Base-by-base conservation (phyloP, 495 filamentous ascomycete species). In the Neurospora cerealis region DNA sequence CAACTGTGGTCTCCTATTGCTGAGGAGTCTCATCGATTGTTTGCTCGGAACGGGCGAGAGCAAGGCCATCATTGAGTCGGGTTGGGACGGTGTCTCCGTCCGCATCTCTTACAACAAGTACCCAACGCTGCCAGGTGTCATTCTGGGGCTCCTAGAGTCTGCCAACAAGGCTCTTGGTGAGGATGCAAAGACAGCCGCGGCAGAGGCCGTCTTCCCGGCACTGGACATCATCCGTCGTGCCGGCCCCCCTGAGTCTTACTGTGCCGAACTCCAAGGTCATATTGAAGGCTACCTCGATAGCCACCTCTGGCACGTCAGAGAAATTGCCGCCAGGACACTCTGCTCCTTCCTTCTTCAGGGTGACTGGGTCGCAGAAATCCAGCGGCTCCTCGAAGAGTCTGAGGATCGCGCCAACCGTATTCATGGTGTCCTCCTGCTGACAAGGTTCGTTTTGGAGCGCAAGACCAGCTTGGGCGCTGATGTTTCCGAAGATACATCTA, bases 1-100 rank as follows among this genome's bases (percentile, higher is more conserved):
- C 2, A 99, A 99, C 77, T 97, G 93, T 72, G 93, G 95, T 34
- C 83, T 98, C 40, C 91, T 98, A 85, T 88, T 99, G 7, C 90
- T 98, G 77, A 89, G 94, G 66, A 92, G 93, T 74, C 80, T 97
- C 4, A 89, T 96, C 37, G 93, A 92, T 72, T 88, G 89, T 32
- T 85, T 98, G 71, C 87, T 93, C 13, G 91, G 92, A 4, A 91
- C 87, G 0, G 87, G 86, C 34, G 89, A 91, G 72, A 85, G 86
- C 76, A 88, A 88, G 72, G 71, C 80, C 19, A 71, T 81, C 24
- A 84, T 84, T 54, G 82, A 88, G 71, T 82, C 83, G 10, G 87
- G 87, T 17, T 86, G 84, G 86, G 83, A 85, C 72, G 83, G 85
- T 66, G 75, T 83, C 71, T 85, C 87, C 0, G 79, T 85, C 34